Base-by-base conservation (phyloP, 306 rosid species). In the Clitoria ternatea region DNA sequence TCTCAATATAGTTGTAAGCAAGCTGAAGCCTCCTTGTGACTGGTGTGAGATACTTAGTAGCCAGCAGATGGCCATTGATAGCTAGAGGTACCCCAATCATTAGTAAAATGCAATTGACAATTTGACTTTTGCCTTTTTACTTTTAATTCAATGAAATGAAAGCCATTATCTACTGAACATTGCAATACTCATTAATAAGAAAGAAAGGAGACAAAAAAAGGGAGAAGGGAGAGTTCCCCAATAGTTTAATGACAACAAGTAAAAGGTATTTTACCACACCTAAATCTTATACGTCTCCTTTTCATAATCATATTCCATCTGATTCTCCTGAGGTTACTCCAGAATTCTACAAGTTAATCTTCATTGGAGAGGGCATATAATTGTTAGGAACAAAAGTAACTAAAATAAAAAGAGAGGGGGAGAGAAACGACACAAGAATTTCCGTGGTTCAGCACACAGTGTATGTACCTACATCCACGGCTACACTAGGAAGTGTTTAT, bases 81-180 rank as follows among this genome's bases (percentile, higher is more conserved):
- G 63, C 63, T 33, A 26, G 68, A 24, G 26, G 13, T 59, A 27
- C 55, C 61, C 69, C 75, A 35, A 45, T 47, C 49, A 66, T 20
- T 17, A 30, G 23, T 18, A 29, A 53, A 12, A 39, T 39, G 45
- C 54, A 57, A 45, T 47, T 45, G 63, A 12, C 23, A 43, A 52
- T 45, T 64, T 55, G 24, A 30, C 11, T 53, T 71, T 44, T 50
- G 1, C 65, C 55, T 37, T 62, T 57, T n/a, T 45, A 36, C 43
- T 48, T 63, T 23, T n/a, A n/a, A n/a, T n/a, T n/a, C n/a, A n/a
- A 19, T 62, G 45, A 37, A 72, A 57, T 9, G 45, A 40, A 14
- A 29, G 17, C 14, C 65, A 17, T 39, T 50, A 9, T 44, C 17
- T 2, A 62, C 44, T 40, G 35, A 52, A 40, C 36, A 27, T 19